These are phyloP conservation scores for Alternaria brassicicola DNA, from an alignment of 2,329 filamentous ascomycete genomes.

Conservation along the genomic window DNA sequence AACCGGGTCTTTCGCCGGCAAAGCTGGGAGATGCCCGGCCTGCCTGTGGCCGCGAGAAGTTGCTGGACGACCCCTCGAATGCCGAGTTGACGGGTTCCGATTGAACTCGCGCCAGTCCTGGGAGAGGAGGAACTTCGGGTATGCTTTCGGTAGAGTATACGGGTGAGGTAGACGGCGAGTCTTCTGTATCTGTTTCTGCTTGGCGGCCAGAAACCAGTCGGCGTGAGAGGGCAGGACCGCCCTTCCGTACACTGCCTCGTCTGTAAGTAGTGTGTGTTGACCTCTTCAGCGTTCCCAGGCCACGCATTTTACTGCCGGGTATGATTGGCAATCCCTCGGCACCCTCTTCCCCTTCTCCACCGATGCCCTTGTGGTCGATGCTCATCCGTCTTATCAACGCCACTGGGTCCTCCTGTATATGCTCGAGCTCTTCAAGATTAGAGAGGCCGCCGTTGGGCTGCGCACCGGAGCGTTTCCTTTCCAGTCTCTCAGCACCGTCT, in stretches of 20 bases:
- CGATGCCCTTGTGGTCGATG: constrained; percentile 54
- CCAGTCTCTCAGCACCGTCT: constrained; percentile 82
- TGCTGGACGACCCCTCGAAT: constrained; percentile 48
- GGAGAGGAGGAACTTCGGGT: constrained; percentile 46
- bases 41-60: constrained; percentile 65
- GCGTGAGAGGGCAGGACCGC: constrained; percentile 76
- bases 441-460: constrained; percentile 58
- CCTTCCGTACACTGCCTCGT: constrained; percentile 82
- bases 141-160: constrained; percentile 40
- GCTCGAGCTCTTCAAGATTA: constrained; percentile 72
- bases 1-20: constrained; percentile 28
- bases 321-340: constrained; percentile 72
- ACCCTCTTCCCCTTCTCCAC: constrained; percentile 44
- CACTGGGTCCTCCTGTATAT: constrained; percentile 79
- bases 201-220: constrained; percentile 65
- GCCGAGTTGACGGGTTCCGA: constrained; percentile 67
- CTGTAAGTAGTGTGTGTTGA: constrained; percentile 93
- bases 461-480: constrained; percentile 69
- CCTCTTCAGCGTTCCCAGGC: constrained; percentile 79
- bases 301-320: constrained; percentile 72
- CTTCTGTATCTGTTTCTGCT: constrained; percentile 65
- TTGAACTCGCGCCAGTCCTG: constrained; percentile 65
- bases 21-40: constrained; percentile 35
- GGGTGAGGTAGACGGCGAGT: constrained; percentile 59
- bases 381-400: constrained; percentile 73